These are phyloP conservation scores for Teunomyces panamensis DNA, from an alignment of 805 yeast genomes.

Conservation along the genomic window DNA sequence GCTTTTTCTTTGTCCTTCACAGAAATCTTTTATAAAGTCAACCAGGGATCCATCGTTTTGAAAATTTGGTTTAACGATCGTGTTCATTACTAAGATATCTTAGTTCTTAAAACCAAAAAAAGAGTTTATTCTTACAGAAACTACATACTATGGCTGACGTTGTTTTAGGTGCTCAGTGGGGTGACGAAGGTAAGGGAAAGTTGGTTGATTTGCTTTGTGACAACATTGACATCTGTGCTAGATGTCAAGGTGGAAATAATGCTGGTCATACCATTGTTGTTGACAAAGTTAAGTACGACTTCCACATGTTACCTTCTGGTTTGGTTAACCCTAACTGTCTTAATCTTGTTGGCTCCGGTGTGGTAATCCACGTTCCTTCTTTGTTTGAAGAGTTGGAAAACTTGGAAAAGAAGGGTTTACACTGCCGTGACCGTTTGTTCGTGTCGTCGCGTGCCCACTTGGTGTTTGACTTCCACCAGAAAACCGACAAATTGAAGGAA, in stretches of 20 bases:
- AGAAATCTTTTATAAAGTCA: neutral
- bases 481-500: constrained; percentile 93
- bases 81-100: constrained; percentile 21
- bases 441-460: constrained; percentile 92
- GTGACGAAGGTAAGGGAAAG: constrained; percentile 99
- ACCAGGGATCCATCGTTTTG: neutral
- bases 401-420: constrained; percentile 78
- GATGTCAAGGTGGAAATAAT: constrained; percentile 98
- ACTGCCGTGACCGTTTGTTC: constrained; percentile 73
- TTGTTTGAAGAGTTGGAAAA: constrained; percentile 83
- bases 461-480: constrained; percentile 97
- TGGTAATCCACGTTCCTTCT: constrained; percentile 92
- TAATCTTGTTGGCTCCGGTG: constrained; percentile 93
- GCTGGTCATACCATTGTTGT: constrained; percentile 99
- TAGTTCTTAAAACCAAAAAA: neutral
- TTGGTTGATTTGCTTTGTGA: constrained; percentile 94
- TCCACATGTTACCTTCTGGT: constrained; percentile 99
- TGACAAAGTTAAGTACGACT: constrained; percentile 82
- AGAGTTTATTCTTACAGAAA: neutral
- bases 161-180: constrained; percentile 99
- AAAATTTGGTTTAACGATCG: constrained; percentile 25
- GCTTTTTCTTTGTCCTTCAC: constrained; percentile 7
- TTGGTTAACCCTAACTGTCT: constrained; percentile 88
- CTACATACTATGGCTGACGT: constrained; percentile 66
- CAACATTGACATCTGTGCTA: constrained; percentile 91